Evolutionary conservation across 805 yeast species (phyloP), one percentile per base, ranked within the genome.

Genomic region (Wickerhamiella azyma): DNA sequence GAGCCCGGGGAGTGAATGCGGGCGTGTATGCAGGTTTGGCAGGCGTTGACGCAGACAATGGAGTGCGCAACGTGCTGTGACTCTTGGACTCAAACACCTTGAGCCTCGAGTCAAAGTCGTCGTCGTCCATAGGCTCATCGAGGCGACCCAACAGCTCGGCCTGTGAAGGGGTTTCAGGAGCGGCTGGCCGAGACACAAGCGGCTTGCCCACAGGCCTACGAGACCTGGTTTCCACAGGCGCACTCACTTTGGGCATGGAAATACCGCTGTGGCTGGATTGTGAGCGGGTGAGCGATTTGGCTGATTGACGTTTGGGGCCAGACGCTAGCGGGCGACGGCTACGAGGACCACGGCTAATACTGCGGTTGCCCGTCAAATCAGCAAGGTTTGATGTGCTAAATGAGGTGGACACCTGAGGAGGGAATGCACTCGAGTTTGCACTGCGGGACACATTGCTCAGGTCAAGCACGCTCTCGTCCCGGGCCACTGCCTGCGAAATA

Each of bases 401-500:
- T 11, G 39, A 32, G 26, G 33, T 32, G 39, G 38, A 33, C 16
- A 41, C 5, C 10, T 30, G 33, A 4, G 44, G 44, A 1, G 44
- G 44, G 33, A 33, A 41, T 3, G 44, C 44, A 24, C 37, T 30
- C 8, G 44, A 41, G 37, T 40, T 40, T 14, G 44, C 36, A 11
- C 39, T 41, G 24, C 35, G 44, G 5, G 39, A 33, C 2, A 45
- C 18, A 13, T 18, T 36, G 24, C 40, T 40, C 24, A 56, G 42
- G 40, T 56, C 59, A 4, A 55, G 43, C 6, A 55, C 49, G 16
- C 54, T 49, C 47, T 56, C 59, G 42, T 55, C 50, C 18, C 54
- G 54, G 37, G 52, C 46, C 24, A 53, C 55, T 2, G 57, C 58
- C 50, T 68, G 71, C 16, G 66, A 64, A 49, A 74, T 66, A 14